Base-by-base conservation (phyloP, 208 protist genomes). In the Tritrichomonas musculus region DNA sequence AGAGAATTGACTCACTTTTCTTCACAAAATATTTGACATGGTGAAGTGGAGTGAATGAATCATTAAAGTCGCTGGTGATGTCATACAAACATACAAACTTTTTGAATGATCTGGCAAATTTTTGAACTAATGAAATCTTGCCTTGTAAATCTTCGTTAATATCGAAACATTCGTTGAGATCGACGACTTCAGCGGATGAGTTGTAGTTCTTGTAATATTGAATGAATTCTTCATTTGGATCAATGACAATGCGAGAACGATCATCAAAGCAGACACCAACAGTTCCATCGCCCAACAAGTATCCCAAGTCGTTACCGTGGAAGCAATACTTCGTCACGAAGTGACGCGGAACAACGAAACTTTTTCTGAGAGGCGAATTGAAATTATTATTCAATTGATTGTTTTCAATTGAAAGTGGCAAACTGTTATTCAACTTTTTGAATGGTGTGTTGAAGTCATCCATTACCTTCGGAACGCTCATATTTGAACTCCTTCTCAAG, bases 221-320 rank as follows among this genome's bases (percentile, higher is more conserved):
- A 82, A 82, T 41, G 30, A 82, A 82, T n/a, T 47, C 41, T 82
- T 82, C 30, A 80, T 95, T 92, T 39, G 95, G 93, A 94, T 97
- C 95, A 95, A 97, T 97, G 53, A 98, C 95, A 57, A 99, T 98
- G 94, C 98, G 98, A 14, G 97, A 98, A 41, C 94, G 95, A 96
- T 99, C 98, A 96, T 99, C 99, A 96, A 98, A 99, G 95, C 98
- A 96, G n/a, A 97, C 98, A n/a, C 98, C 98, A 92, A 97, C 96
- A 65, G 96, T 96, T 22, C 97, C 97, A 94, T 97, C 97, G 94
- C 93, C 97, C 36, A 99, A 96, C 57, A 96, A 66, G 95, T 99
- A 99, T 50, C 97, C 97, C 33, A 99, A 99, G 96, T 99, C 99
- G 84, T 96, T 94, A 39, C 96, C 97, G 95, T 99, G 73, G 50